Evolutionary conservation across 345 rosid genomes (phyloP), one percentile per base, ranked within the genome.

Genomic region (Camelina neglecta): DNA sequence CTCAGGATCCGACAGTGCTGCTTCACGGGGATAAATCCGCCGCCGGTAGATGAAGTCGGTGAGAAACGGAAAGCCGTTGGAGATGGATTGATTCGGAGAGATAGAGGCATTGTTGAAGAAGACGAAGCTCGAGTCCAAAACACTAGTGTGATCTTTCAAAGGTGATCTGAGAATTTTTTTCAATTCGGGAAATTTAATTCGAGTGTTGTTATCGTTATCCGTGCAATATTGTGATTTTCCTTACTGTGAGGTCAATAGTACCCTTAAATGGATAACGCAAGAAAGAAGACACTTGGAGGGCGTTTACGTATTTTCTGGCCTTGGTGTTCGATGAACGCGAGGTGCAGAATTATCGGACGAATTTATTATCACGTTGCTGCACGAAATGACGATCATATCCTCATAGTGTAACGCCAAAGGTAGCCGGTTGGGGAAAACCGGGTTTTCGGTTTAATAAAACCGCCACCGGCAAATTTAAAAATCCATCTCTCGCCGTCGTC

Each of bases 1-100:
- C 80, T 45, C 2, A 71, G 20, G 68, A 73, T 69, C 48, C 80
- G 57, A 50, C 39, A 48, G 57, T 42, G 48, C 45, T 50, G 72
- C 23, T 42, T 67, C 21, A 64, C 48, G 3, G 44, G 74, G 12
- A 71, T 0, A 48, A 76, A 59, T 20, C 69, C 68, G 0, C 15
- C 63, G 56, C 11, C 50, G 57, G 59, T 6, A 20, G 82, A 50
- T 0, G 72, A 20, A 13, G 75, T 73, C 67, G 84, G 68, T 9
- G 84, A 77, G 48, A 81, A 69, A 16, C 81, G 78, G 9, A 83
- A 20, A 33, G 85, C 59, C 2, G 84, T 39, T 54, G 81, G 57
- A 33, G 79, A 66, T 35, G 79, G 59, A 36, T 83, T 53, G 71
- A 75, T 49, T 18, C 72, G 82, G 39, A 84, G 74, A 21, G 50